Evolutionary conservation across 2,329 filamentous ascomycete species (phyloP).

Genomic region (Colletotrichum shisoi): DNA sequence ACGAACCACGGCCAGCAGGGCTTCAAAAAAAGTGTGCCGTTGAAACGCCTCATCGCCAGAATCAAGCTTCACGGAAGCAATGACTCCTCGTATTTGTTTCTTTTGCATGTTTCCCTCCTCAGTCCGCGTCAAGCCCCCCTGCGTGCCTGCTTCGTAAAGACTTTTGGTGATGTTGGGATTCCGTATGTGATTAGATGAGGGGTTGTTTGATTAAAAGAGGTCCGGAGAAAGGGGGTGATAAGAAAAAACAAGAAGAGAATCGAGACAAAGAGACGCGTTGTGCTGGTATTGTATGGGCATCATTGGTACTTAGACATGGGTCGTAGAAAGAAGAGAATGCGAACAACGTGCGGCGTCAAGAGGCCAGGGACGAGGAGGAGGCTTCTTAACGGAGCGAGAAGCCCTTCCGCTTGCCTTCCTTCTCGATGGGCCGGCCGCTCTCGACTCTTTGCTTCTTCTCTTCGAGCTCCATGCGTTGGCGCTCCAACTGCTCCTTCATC

Average conservation of each 20-base stretch:
- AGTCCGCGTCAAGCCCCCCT: slow-evolving; percentile 46
- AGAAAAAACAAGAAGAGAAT: slow-evolving; percentile 40
- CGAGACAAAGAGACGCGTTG: slow-evolving; percentile 59
- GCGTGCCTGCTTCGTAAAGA: slow-evolving; percentile 51
- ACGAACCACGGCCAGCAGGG: slow-evolving; percentile 28
- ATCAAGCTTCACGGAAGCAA: slow-evolving; percentile 40
- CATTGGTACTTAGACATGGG: slow-evolving; percentile 66
- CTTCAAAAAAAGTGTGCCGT: slow-evolving; percentile 37
- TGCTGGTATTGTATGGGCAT: slow-evolving; percentile 68
- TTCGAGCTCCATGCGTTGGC: slow-evolving; percentile 92
- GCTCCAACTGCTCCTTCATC: slow-evolving; percentile 99
- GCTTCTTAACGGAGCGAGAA: slow-evolving; percentile 89
- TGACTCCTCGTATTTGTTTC: slow-evolving; percentile 33
- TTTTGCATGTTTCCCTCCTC: slow-evolving; percentile 41
- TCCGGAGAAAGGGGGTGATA: slow-evolving; percentile 38
- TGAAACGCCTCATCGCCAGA: slow-evolving; percentile 39
- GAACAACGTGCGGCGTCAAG: slow-evolving; percentile 28
- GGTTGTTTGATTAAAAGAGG: slow-evolving; percentile 40
- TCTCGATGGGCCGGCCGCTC: slow-evolving; percentile 92
- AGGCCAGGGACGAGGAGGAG: slow-evolving; percentile 23
- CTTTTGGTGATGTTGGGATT: slow-evolving; percentile 50
- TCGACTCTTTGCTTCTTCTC: slow-evolving; percentile 98
- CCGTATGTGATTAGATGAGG: slow-evolving; percentile 41
- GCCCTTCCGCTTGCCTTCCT: slow-evolving; percentile 98
- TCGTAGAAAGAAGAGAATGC: slow-evolving; percentile 51